These are phyloP conservation scores for Suhomyces kunorum DNA, from an alignment of 1,139 yeast species.

Conservation along the genomic window DNA sequence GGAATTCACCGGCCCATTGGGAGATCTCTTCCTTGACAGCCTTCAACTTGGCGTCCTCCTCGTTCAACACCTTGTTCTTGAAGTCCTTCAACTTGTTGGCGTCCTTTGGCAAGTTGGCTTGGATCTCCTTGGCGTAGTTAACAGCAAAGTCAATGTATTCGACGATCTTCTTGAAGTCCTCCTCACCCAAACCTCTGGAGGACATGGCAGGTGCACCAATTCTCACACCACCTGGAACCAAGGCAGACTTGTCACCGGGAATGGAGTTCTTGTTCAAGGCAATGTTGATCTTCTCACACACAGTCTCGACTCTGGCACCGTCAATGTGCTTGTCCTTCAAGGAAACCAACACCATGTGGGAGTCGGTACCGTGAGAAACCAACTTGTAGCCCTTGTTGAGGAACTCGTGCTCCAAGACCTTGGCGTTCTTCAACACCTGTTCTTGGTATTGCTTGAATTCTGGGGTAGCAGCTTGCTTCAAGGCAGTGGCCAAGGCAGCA, in stretches of 20 bases:
- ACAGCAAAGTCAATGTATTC: conserved; percentile 83
- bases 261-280: conserved; percentile 97
- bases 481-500: conserved; percentile 94
- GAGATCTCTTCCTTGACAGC: conserved; percentile 76
- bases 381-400: conserved; percentile 70
- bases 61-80: conserved; percentile 74
- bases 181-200: conserved; percentile 90
- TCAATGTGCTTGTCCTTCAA: conserved; percentile 88
- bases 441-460: conserved; percentile 90
- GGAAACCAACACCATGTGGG: conserved; percentile 91
- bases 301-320: conserved; percentile 96
- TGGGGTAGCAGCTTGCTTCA: conserved; percentile 90
- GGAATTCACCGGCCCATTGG: conserved; percentile 92
- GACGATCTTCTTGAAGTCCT: conserved; percentile 82
- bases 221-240: conserved; percentile 97
- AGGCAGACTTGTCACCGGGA: conserved; percentile 97
- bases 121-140: conserved; percentile 72
- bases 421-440: conserved; percentile 87
- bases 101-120: conserved; percentile 73
- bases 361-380: conserved; percentile 94
- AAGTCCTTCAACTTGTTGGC: conserved; percentile 94
- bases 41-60: conserved; percentile 62
- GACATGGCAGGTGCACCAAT: conserved; percentile 99
- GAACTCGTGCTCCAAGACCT: conserved; percentile 77
- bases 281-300: conserved; percentile 91